Conservation (phyloP, 1,284 basidiomycete species). For the Trametes sp. region DNA sequence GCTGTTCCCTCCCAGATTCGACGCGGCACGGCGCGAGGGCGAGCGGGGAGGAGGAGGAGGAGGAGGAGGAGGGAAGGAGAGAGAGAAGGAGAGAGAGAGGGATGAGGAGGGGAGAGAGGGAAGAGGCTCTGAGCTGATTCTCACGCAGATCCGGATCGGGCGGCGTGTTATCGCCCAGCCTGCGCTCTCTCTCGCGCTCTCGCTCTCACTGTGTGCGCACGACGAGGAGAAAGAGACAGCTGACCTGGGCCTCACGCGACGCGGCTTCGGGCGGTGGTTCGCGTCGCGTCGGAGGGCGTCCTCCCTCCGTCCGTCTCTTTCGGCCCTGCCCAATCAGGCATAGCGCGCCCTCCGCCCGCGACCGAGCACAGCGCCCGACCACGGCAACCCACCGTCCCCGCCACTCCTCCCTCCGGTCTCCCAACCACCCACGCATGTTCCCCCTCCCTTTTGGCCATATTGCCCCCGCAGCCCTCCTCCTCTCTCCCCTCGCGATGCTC, state of each 20-base stretch:
- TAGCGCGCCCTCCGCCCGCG: not conserved
- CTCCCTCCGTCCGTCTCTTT: not conserved
- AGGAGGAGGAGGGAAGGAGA: not conserved
- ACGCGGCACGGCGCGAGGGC: not conserved
- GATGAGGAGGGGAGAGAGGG: not conserved
- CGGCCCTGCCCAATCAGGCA: not conserved
- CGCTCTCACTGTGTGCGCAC: not conserved
- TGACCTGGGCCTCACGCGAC: not conserved
- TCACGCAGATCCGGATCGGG: slow-evolving; percentile 4
- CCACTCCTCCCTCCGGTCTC: slow-evolving; percentile 2
- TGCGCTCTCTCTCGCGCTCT: not conserved
- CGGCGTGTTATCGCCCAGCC: not conserved
- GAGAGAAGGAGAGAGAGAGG: not conserved
- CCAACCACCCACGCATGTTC: not conserved
- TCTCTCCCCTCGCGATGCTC: not conserved
- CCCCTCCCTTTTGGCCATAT: slow-evolving; percentile 9
- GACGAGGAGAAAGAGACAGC: not conserved
- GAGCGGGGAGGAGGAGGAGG: not conserved
- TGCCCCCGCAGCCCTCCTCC: slow-evolving; percentile 6
- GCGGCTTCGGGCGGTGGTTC: slow-evolving; percentile 1
- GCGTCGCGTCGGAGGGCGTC: not conserved
- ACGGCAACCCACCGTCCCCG: not conserved
- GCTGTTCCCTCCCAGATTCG: not conserved
- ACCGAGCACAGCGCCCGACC: not conserved
- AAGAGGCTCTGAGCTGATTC: not conserved